Evolutionary conservation across 1,139 yeast genomes (phyloP).

Genomic region (Eremothecium gossypii): DNA sequence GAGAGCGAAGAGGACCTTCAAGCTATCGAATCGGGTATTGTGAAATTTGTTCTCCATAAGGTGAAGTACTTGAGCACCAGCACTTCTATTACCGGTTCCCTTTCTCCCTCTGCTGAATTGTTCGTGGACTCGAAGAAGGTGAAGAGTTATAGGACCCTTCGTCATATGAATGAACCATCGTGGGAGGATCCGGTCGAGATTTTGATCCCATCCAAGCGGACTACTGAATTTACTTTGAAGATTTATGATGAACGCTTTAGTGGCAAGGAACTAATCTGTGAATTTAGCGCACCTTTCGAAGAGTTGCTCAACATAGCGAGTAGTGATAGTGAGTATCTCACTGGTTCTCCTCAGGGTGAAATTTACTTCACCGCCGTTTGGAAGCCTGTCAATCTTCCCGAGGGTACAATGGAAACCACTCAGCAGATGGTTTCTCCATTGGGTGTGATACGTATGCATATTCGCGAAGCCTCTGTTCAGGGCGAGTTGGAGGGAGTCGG

Average conservation of each 20-base stretch:
- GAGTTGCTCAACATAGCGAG: constrained; percentile 49
- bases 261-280: constrained; percentile 34
- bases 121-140: constrained; percentile 47
- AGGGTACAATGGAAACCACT: constrained; percentile 39
- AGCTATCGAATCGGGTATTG: constrained; percentile 62
- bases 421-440: constrained; percentile 39
- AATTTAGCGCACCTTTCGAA: constrained; percentile 42
- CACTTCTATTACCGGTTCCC: constrained; percentile 54
- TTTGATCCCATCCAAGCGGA: constrained; percentile 50
- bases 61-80: constrained; percentile 63
- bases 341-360: constrained; percentile 42
- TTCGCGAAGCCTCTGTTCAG: constrained; percentile 38
- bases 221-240: constrained; percentile 43
- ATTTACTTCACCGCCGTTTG: constrained; percentile 43
- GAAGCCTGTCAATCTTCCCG: constrained; percentile 56
- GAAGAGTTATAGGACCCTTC: constrained; percentile 49
- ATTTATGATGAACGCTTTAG: constrained; percentile 46
- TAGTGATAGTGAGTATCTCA: constrained; percentile 41
- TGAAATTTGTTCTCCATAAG: constrained; percentile 61
- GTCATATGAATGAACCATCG: constrained; percentile 60
- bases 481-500: constrained; percentile 50
- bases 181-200: constrained; percentile 59
- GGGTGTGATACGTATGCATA: constrained; percentile 54
- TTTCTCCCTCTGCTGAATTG: constrained; percentile 65
- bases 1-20: constrained; percentile 26